A percentile compares a stretch with the other conserved stretches of the same genome.
These are phyloP conservation scores for Penicillium bialowiezense DNA, from an alignment of 495 filamentous ascomycete species.

Conservation along the genomic window DNA sequence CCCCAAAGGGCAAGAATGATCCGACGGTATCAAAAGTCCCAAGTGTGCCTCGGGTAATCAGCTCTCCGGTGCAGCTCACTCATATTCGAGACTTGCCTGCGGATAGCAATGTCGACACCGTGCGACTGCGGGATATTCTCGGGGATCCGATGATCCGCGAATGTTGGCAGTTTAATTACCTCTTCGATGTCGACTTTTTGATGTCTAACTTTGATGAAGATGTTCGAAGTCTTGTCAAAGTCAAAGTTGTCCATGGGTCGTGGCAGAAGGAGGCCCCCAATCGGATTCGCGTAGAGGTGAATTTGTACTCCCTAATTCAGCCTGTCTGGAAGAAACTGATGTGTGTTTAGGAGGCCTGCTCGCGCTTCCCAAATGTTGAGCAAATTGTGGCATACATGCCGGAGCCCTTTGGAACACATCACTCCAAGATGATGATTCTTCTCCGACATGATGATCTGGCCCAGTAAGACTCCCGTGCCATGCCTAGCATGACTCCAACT, in stretches of 20 bases:
- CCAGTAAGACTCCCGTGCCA: constrained; percentile 44
- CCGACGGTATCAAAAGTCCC: not conserved
- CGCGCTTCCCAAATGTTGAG: constrained; percentile 63
- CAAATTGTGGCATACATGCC: constrained; percentile 78
- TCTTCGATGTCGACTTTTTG: constrained; percentile 77
- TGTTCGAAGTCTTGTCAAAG: constrained; percentile 57
- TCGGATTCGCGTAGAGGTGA: constrained; percentile 60
- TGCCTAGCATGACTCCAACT: not conserved
- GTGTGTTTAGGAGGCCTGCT: constrained; percentile 51
- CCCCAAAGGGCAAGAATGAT: not conserved
- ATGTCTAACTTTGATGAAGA: constrained; percentile 70
- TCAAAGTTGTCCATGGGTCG: constrained; percentile 82
- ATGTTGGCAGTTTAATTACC: constrained; percentile 89
- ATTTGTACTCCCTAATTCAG: constrained; percentile 4
- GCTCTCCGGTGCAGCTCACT: constrained; percentile 75
- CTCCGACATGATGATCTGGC: constrained; percentile 73
- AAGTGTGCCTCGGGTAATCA: too few relatives aligned
- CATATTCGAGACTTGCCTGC: constrained; percentile 62
- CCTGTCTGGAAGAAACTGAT: constrained; percentile 6
- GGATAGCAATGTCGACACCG: constrained; percentile 61
- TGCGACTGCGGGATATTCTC: constrained; percentile 69
- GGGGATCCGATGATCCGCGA: constrained; percentile 79
- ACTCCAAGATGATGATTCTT: constrained; percentile 83
- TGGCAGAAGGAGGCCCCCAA: constrained; percentile 74
- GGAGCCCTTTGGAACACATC: constrained; percentile 85